Base-by-base conservation (phyloP, 306 rosid species). In the Gastrolobium villosum region DNA sequence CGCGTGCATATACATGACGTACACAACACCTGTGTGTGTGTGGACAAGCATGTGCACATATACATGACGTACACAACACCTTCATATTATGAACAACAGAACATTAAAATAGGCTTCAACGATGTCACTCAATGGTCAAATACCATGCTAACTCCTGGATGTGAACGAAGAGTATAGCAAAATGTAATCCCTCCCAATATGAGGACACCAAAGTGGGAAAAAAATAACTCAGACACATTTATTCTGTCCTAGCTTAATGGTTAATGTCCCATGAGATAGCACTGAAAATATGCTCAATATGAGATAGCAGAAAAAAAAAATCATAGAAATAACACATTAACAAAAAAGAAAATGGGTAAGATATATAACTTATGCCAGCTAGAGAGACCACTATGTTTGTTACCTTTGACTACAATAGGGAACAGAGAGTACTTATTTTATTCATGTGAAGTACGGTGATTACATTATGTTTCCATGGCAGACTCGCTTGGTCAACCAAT, bases 401-500 rank as follows among this genome's bases (percentile, higher is more conserved):
- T 68, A 43, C 78, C 50, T 55, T 70, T 28, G 49, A 20, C n/a
- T 26, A 32, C 50, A 65, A 49, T 63, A 78, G 41, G 74, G 56
- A 46, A 14, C 15, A 34, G 32, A 13, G 28, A 69, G 61, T 32
- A 49, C 69, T 46, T 46, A 54, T 39, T 67, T 74, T 72, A 78
- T 75, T 78, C 30, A 65, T 65, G 46, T 30, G 5, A 65, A 35
- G 37, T 45, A 49, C 46, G 66, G 37, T 39, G 46, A 49, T 69
- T 69, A 62, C 78, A 66, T 36, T 13, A 49, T 56, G 82, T 65
- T 64, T 50, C 34, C 81, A 32, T 14, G 50, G 32, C 10, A 65
- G 14, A 10, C 15, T 43, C 55, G 41, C 68, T 50, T 35, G 66
- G 30, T 15, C 30, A 65, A 65, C 6, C 56, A 74, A 74, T 26